Evolutionary conservation across 495 filamentous ascomycete species (phyloP), one percentile per base, ranked within the genome.

Genomic region (Astrothelium macrocarpum): DNA sequence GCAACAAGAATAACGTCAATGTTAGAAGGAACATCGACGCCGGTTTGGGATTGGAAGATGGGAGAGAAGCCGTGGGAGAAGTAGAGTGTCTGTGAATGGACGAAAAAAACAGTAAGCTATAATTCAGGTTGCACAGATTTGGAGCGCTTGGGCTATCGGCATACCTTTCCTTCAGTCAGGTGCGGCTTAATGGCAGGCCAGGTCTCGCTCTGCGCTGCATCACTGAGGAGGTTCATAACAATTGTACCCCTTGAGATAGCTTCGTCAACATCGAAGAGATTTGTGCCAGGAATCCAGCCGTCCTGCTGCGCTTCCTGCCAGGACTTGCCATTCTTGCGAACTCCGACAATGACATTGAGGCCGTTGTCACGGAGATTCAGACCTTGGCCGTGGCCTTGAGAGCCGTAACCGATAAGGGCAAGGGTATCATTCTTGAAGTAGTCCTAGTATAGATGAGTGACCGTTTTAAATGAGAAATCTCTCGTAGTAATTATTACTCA

Each of bases 41-140:
- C 96, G 85, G 94, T 98, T 71, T 94, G 85, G 77, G 95, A 88
- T 82, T 96, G 96, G 90, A 98, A 98, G 78, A 98, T 92, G 73
- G 94, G 94, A 66, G 94, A 98, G 89, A 98, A 98, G 76, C 94
- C 94, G 85, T 98, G 94, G 62, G 94, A 97, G 87, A 98, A 98
- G 87, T 98, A 98, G 72, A 98, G 88, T 56, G 94, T 98, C 91
- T 90, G 62, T 11, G 29, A 34, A 26, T 59, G 31, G 0, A 65
- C 1, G 20, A 62, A 20, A 65, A n/a, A n/a, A n/a, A n/a, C n/a
- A n/a, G n/a, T n/a, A n/a, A n/a, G n/a, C n/a, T n/a, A 36, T 10
- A 53, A 59, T n/a, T 29, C 18, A 26, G 59, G 26, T 36, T 32
- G 43, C 31, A 7, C 62, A 42, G 64, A 62, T 18, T 25, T 20